Evolutionary conservation across 345 rosid genomes (phyloP), one percentile per base, ranked within the genome.

Genomic region (Odontarrhena argentea): DNA sequence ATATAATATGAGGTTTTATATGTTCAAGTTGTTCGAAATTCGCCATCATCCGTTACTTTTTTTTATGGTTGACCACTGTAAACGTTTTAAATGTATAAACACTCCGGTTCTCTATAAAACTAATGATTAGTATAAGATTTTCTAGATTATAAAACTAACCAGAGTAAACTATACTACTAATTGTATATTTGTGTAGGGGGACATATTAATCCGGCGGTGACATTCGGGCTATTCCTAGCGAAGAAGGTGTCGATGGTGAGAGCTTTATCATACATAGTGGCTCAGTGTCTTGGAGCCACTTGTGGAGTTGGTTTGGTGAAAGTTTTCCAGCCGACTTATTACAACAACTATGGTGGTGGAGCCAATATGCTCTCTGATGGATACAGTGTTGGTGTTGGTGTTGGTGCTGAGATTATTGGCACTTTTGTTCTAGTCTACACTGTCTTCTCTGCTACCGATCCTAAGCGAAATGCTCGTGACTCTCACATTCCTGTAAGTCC

Each of bases 191-290:
- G 8, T 41, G 2, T 81, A 90, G 91, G 92, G 32, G 94, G 94
- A 32, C 96, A 87, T 73, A 84, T 91, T 8, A 91, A 88, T 78
- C 96, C 97, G 0, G 97, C 96, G 5, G 97, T 88, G 76, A 91
- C 97, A 13, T 85, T 91, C 28, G 88, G 88, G 7, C 77, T 91
- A 15, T 83, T 88, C 40, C 38, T 91, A 76, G 96, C 94, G 10
- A 81, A 92, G 34, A 88, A 88, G 74, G 88, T 91, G 9, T 91
- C 96, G 0, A 43, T 88, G 78, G 70, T 81, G 7, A 78, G 90
- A 52, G 91, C 96, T 35, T 14, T 91, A 38, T 45, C 73, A 59
- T 85, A 88, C 82, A 91, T 77, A 76, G 85, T 81, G 77, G 92
- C 88, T 44, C 97, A 91, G 58, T 85, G 85, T 60, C 52, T 87